Conservation (phyloP, 441 rosid genomes). For the Eutrema salsugineum region DNA sequence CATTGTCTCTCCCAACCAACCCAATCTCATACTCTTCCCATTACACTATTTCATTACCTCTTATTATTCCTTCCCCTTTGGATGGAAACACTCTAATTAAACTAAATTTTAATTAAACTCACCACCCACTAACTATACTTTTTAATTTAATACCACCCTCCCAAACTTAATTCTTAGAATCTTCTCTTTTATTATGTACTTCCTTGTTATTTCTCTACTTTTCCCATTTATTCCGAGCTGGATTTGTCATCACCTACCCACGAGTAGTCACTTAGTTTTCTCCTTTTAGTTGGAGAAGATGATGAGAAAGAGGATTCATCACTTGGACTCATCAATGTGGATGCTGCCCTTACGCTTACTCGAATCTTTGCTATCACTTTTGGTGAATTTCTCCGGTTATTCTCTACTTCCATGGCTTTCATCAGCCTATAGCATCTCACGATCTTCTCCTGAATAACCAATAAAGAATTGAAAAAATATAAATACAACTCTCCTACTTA, state of each 20-base stretch:
- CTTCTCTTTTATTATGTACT: constrained; percentile 15
- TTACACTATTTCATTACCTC: constrained; percentile 11
- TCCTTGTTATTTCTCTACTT: background rate
- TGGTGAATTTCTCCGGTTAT: constrained; percentile 41
- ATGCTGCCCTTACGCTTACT: constrained; percentile 52
- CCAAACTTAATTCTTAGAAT: background rate
- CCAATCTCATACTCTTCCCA: constrained; percentile 8
- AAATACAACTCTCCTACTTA: background rate
- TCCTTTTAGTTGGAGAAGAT: constrained; percentile 54
- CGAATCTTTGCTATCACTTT: constrained; percentile 57
- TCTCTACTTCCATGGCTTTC: constrained; percentile 57
- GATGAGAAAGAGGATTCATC: constrained; percentile 48
- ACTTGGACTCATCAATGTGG: constrained; percentile 42
- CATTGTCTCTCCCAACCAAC: constrained; percentile 44
- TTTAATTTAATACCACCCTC: background rate
- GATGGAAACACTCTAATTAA: constrained; percentile 12
- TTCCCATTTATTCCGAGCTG: constrained; percentile 39
- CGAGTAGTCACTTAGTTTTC: constrained; percentile 56
- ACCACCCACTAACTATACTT: constrained; percentile 4
- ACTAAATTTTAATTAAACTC: background rate
- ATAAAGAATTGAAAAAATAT: background rate
- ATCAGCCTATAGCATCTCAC: constrained; percentile 73
- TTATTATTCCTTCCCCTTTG: constrained; percentile 21
- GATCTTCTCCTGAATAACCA: constrained; percentile 75
- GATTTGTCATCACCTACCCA: constrained; percentile 74